phyloP scores from a whole-genome alignment of 176 grass and related monocot genomes.

The Avena atlantica region DNA sequence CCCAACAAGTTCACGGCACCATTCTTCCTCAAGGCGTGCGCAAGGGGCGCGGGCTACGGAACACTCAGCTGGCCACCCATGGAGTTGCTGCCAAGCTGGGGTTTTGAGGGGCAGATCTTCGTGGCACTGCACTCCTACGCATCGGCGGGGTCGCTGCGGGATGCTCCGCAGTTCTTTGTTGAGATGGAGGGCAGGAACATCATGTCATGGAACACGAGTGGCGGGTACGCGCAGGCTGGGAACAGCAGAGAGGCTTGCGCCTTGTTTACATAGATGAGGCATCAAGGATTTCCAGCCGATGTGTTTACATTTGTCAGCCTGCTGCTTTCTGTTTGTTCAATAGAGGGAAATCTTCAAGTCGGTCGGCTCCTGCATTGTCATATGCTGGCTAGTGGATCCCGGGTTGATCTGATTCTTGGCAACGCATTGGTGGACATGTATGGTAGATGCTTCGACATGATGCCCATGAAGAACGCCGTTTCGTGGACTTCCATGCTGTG shows the following conservation, averaged over 20 bases:
- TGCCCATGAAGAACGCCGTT: slow-evolving; percentile 47
- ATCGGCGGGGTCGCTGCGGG: not conserved
- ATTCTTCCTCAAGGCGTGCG: slow-evolving; percentile 48
- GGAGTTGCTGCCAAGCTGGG: slow-evolving; percentile 42
- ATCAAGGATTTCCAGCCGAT: too few species aligned
- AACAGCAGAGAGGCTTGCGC: not conserved
- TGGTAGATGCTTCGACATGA: slow-evolving; percentile 50
- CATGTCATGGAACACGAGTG: slow-evolving; percentile 54
- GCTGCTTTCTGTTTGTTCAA: slow-evolving; percentile 41
- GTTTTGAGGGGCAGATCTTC: slow-evolving; percentile 34
- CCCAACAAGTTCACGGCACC: slow-evolving; percentile 56
- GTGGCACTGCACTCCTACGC: slow-evolving; percentile 39
- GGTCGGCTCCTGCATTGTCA: slow-evolving; percentile 43
- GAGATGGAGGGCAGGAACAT: slow-evolving; percentile 43
- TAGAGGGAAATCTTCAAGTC: slow-evolving; percentile 39
- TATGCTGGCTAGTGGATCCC: slow-evolving; percentile 26
- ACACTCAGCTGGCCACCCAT: slow-evolving; percentile 26
- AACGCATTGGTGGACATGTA: slow-evolving; percentile 62
- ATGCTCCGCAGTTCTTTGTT: slow-evolving; percentile 42
- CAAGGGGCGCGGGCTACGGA: not conserved
- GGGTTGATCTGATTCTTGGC: slow-evolving; percentile 49
- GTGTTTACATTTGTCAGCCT: too few species aligned
- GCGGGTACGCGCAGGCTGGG: slow-evolving; percentile 31
- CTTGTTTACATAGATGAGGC: slow-evolving; percentile 44
- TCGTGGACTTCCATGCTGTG: slow-evolving; percentile 57